Base-by-base conservation (phyloP, 768 basidiomycete species). In the Inosperma sp. region DNA sequence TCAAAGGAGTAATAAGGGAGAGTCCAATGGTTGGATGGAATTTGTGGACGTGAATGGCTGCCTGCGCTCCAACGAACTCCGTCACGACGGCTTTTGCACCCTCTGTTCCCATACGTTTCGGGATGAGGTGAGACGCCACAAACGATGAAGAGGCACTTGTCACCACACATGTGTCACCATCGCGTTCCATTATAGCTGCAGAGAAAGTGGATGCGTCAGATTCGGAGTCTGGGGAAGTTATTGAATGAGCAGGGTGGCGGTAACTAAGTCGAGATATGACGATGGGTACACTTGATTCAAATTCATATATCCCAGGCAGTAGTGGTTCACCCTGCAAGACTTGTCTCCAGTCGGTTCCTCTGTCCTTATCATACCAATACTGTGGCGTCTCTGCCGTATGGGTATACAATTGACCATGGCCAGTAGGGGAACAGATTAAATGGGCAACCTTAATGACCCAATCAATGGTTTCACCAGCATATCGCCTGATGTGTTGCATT, bases 1-100 rank as follows among this genome's bases (percentile, higher is more conserved):
- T 22, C 5, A 47, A 49, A 53, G 40, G 44, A 26, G 44, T 51
- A 46, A 30, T 14, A 39, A 48, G 40, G 42, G 14, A 9, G 31
- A 48, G 5, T 37, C 33, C 31, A 14, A 36, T 36, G 5, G 19
- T 48, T n/a, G 47, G 47, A 39, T 48, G 47, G 23, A 48, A 48
- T 22, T 17, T 35, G 29, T 48, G 34, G 31, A 48, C 47, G 7
- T 48, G 23, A 7, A 1, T 27, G 47, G 47, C 31, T 19, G 34
- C 46, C 46, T n/a, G 33, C 10, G 14, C 22, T 46, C 44, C 27
- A 34, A 33, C 29, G 31, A 46, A 46, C 3, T 37, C 26, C 17
- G 2, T 16, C 34, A 48, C 46, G 22, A 48, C 34, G 14, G 35
- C 23, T 27, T 37, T 37, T 25, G n/a, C 27, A 29, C 35, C 25